These are phyloP conservation scores for Hibiscus tridactylites DNA, from an alignment of 345 rosid species.

Conservation along the genomic window DNA sequence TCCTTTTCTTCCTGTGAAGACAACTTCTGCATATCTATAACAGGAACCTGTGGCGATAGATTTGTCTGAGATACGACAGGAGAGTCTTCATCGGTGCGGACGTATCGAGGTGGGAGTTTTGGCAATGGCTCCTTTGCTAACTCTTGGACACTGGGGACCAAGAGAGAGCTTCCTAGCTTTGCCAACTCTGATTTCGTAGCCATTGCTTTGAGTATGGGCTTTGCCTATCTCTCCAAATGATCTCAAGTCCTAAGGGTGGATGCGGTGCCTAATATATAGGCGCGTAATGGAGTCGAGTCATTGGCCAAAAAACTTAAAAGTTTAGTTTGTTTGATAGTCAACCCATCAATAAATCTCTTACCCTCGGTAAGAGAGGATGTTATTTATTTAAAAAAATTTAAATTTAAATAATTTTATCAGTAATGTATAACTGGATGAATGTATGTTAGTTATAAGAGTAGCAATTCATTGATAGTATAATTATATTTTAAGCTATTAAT, in stretches of 20 bases:
- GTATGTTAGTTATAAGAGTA: no score
- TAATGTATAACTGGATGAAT: no score
- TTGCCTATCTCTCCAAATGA: background rate
- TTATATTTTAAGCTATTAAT: no score
- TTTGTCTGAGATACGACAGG: background rate
- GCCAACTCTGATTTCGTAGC: background rate
- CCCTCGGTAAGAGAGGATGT: no score
- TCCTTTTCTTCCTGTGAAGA: background rate
- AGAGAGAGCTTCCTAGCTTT: background rate
- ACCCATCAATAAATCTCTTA: no score
- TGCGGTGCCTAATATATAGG: no score
- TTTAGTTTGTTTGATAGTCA: no score
- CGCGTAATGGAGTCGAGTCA: no score
- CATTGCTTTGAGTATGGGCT: background rate
- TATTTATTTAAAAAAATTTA: no score
- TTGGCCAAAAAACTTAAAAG: no score
- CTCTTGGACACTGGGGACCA: slow-evolving; percentile 20
- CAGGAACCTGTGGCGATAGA: slow-evolving; percentile 5
- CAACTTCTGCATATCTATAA: slow-evolving; percentile 13
- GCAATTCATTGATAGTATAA: no score
- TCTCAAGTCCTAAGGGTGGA: background rate
- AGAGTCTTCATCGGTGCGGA: background rate
- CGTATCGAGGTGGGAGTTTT: slow-evolving; percentile 14
- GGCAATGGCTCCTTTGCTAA: slow-evolving; percentile 7
- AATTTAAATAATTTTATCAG: no score